Evolutionary conservation across 73 alveolate species (phyloP), one percentile per base, ranked within the genome.

Genomic region (Paramecium tetraurelia): DNA sequence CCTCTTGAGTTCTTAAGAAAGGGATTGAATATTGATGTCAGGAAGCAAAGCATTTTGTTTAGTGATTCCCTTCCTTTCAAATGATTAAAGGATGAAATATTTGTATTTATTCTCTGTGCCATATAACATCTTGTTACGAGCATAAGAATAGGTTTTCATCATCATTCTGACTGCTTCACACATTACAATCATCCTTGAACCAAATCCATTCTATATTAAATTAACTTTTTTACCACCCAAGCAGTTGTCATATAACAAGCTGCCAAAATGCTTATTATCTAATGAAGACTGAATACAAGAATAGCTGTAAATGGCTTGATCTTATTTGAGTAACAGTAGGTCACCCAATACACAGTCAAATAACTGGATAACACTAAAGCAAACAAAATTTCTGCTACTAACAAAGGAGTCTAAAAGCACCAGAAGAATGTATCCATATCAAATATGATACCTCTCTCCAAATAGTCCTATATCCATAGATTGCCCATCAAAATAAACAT

Each of bases 61-160:
- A 27, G 97, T 86, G 11, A 87, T 71, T 27, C 96, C 98, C 58
- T 68, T 36, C 85, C 92, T 84, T 3, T 76, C 85, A 22, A 96
- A 95, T 92, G 89, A 92, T 20, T 20, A 38, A 29, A 97, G 98
- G 9, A 96, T 92, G 68, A 93, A 96, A 38, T 68, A 27, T 57
- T 88, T 72, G 44, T 92, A 80, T 35, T 59, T 71, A 57, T 94
- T 94, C 1, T 77, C 86, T 7, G 93, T 90, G 14, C 97, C 97
- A 92, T 94, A 93, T 7, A 96, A 40, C 31, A 96, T 86, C 92
- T 96, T 96, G 43, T 96, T 98, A 59, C 99, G 86, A 85, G 95
- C 90, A 93, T 96, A 96, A 36, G 99, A 93, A 86, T 96, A 98
- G 80, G 92, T 92, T 75, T 96, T 96, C 97, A 96, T 95, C 22